Conservation (phyloP, 176 grass and related monocot genomes). For the Oryza australiensis region DNA sequence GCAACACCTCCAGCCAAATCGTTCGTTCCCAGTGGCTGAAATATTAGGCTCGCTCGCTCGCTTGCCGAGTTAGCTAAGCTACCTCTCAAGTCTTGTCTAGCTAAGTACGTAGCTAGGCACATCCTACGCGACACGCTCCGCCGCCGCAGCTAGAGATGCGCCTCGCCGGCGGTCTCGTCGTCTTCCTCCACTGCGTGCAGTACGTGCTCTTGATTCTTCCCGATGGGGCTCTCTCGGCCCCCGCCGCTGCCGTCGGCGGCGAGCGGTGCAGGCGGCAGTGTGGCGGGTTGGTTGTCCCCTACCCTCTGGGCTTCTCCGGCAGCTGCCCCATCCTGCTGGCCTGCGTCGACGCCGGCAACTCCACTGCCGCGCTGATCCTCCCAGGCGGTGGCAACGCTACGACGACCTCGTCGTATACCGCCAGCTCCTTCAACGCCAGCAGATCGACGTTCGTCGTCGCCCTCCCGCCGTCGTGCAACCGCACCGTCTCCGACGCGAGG, state of each 20-base stretch:
- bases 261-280: slow-evolving; percentile 38
- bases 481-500: not conserved
- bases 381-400: not conserved
- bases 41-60: not conserved
- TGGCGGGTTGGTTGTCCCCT: slow-evolving; percentile 1
- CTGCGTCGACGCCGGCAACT: not conserved
- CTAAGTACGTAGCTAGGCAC: accelerated
- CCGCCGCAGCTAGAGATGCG: slow-evolving; percentile 2
- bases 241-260: not conserved
- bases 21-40: too few relatives aligned
- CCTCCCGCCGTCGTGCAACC: slow-evolving; percentile 41
- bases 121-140: too few relatives aligned
- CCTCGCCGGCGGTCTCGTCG: not conserved
- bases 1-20: not conserved
- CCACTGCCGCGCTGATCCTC: not conserved
- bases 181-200: not conserved
- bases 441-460: slow-evolving; percentile 15
- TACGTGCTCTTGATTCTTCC: slow-evolving; percentile 1
- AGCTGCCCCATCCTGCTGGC: slow-evolving; percentile 40
- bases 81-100: too few relatives aligned
- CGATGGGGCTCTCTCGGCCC: not conserved
- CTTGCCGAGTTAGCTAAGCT: not conserved
- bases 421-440: not conserved
- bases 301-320: slow-evolving; percentile 67
- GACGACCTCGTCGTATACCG: not conserved